These are phyloP conservation scores for Colletotrichum sojae DNA, from an alignment of 2,329 filamentous ascomycete species.

Conservation along the genomic window DNA sequence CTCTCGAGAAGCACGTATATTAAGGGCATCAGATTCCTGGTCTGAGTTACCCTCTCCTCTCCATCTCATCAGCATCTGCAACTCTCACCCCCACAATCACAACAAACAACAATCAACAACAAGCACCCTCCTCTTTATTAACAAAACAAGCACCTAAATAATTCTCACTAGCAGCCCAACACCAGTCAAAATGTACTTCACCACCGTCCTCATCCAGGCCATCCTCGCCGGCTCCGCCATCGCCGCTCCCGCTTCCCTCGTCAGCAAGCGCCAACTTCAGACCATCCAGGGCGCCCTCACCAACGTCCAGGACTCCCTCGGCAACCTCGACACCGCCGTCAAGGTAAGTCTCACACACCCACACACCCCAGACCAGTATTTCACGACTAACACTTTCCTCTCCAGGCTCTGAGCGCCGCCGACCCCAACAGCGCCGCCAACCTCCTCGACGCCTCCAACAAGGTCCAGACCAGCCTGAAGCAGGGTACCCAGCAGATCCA, in stretches of 20 bases:
- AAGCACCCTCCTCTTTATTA: not conserved
- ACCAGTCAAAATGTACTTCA: slow-evolving; percentile 45
- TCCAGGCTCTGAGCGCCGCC: slow-evolving; percentile 52
- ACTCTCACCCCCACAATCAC: not conserved
- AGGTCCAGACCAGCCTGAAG: slow-evolving; percentile 41
- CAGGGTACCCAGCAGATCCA: slow-evolving; percentile 46
- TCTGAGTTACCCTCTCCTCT: not conserved
- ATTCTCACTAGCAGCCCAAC: slow-evolving; percentile 10
- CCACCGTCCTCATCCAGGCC: slow-evolving; percentile 60
- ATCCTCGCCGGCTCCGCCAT: slow-evolving; percentile 66
- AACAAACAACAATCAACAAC: slow-evolving; percentile 14
- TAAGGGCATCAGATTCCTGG: slow-evolving; percentile 9
- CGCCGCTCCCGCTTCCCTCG: slow-evolving; percentile 49
- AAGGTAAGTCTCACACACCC: slow-evolving; percentile 4
- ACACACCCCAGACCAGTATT: accelerated
- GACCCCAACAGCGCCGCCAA: slow-evolving; percentile 65
- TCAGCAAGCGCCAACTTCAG: slow-evolving; percentile 59
- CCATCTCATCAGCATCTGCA: slow-evolving; percentile 29
- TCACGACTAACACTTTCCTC: not conserved
- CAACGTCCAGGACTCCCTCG: slow-evolving; percentile 71
- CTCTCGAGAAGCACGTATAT: slow-evolving; percentile 17
- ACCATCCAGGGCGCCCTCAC: slow-evolving; percentile 72
- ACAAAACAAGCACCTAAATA: not conserved
- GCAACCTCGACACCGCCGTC: slow-evolving; percentile 59
- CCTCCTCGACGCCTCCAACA: slow-evolving; percentile 45